These are phyloP conservation scores for Seiridium cupressi DNA, from an alignment of 2,329 filamentous ascomycete genomes.

Conservation along the genomic window DNA sequence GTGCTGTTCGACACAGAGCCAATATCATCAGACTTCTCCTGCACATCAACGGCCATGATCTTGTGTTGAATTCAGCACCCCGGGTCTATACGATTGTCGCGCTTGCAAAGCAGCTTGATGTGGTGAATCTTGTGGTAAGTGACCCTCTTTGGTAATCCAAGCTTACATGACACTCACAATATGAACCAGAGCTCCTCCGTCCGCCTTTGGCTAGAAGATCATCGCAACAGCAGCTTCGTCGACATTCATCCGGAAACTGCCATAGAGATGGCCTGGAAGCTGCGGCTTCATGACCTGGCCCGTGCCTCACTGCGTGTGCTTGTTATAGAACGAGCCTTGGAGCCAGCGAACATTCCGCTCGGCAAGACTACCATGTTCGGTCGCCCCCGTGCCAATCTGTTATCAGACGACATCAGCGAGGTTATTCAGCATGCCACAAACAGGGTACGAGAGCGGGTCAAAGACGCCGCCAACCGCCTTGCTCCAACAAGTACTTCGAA, in stretches of 20 bases:
- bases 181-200: slow-evolving; percentile 41
- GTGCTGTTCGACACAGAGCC: slow-evolving; percentile 59
- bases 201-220: slow-evolving; percentile 56
- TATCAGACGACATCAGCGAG: slow-evolving; percentile 53
- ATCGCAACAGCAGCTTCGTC: slow-evolving; percentile 56
- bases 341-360: slow-evolving; percentile 8
- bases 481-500: neutral
- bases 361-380: slow-evolving; percentile 35
- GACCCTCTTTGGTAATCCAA: neutral
- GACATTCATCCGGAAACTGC: slow-evolving; percentile 62
- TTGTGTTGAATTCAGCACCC: slow-evolving; percentile 61
- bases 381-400: slow-evolving; percentile 41
- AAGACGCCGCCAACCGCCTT: neutral
- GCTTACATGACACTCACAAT: slow-evolving; percentile 11
- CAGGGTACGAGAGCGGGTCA: slow-evolving; percentile 47
- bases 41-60: slow-evolving; percentile 51
- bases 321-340: slow-evolving; percentile 61
- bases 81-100: slow-evolving; percentile 67
- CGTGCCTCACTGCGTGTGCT: slow-evolving; percentile 56
- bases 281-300: slow-evolving; percentile 41
- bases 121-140: slow-evolving; percentile 40
- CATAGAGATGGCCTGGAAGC: slow-evolving; percentile 52
- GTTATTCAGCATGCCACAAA: slow-evolving; percentile 58
- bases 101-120: slow-evolving; percentile 59
- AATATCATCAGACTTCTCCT: slow-evolving; percentile 63